Evolutionary conservation across 805 yeast genomes (phyloP), one percentile per base, ranked within the genome.

Genomic region (Suhomyces tanzawaensis): DNA sequence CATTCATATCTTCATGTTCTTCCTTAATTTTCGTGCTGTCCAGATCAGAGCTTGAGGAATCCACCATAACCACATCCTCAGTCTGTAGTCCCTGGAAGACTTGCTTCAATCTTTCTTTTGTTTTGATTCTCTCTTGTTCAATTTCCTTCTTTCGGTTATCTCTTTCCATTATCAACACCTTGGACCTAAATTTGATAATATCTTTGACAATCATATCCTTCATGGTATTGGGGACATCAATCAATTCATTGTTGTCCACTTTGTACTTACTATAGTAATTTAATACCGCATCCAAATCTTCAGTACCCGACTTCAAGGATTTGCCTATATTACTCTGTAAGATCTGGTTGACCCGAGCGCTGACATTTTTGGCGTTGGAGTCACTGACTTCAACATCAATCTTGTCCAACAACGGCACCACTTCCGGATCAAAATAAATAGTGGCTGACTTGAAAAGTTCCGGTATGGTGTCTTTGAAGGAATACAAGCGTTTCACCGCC

Each of bases 191-290:
- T 43, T 71, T 74, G 40, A 78, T 64, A 39, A 81, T 72, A 40
- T 76, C 78, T 39, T 68, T 66, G 14, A 66, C 71, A 25, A 80
- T 74, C n/a, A 60, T 62, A 15, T 77, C 81, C 31, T 73, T 55
- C 64, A 76, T 62, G 18, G 74, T 73, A 17, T 60, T 56, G 2
- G 86, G 85, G 3, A 81, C 72, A 45, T 77, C 85, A 11, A 68
- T 60, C 37, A 81, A 53, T 48, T 80, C 85, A 32, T 64, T 60
- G n/a, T 70, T 66, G 51, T 81, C 83, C 22, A 81, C 74, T 37
- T 71, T 67, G 51, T 81, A 81, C 22, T 52, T 52, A 32, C 49
- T 53, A 45, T 60, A 64, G 48, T 62, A 60, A 21, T 58, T 52
- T 47, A 62, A 50, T 11, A 62, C 68, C 40, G 62, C 55, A 33